Conservation (phyloP, 2,329 filamentous ascomycete genomes). For the Xylaria polymorpha region DNA sequence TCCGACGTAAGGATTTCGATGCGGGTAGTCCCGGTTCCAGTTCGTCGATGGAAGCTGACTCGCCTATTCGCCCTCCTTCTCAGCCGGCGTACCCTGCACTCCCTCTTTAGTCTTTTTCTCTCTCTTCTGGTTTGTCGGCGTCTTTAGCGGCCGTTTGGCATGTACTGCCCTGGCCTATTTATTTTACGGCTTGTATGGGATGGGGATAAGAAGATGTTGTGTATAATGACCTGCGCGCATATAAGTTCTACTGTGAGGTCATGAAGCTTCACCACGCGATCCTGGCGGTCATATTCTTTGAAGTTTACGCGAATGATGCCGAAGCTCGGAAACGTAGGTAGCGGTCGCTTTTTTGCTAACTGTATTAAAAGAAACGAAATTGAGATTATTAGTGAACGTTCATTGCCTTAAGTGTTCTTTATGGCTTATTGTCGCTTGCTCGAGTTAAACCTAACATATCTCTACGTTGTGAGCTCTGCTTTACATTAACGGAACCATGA, state of each 20-base stretch:
- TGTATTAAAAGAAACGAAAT: neutral
- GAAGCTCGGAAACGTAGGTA: neutral
- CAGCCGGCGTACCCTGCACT: conserved; percentile 53
- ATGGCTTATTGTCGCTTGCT: neutral
- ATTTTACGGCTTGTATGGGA: neutral
- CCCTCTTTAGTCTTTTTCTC: conserved; percentile 38
- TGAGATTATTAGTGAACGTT: neutral
- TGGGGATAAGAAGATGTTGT: conserved; percentile 9
- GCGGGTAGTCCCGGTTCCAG: conserved; percentile 49
- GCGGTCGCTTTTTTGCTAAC: neutral
- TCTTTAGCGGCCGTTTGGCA: neutral
- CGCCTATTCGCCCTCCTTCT: conserved; percentile 46
- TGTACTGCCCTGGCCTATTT: neutral
- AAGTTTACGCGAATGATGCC: neutral
- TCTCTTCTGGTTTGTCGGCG: neutral
- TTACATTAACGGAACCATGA: neutral
- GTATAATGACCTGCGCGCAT: conserved; percentile 12
- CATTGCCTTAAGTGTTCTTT: neutral
- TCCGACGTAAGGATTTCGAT: conserved; percentile 68
- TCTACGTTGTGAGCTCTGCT: neutral
- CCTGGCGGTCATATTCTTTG: neutral
- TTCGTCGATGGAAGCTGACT: conserved; percentile 51
- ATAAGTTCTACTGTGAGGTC: neutral
- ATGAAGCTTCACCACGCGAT: neutral
- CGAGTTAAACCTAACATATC: neutral